These are phyloP conservation scores for Elaeagnus macrophylla DNA, from an alignment of 306 rosid species.

Conservation along the genomic window DNA sequence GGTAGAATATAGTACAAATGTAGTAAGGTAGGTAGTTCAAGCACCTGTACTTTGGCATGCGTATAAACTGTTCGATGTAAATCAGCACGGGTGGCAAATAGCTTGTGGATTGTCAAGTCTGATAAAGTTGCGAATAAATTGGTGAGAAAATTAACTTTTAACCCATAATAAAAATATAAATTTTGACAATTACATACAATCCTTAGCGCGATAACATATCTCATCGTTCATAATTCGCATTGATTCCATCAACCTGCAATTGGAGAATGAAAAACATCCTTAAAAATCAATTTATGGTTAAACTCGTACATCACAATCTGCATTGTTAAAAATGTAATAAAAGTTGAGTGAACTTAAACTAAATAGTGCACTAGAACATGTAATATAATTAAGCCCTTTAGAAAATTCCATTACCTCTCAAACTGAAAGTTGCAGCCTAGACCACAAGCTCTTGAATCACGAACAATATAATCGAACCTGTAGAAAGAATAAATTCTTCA, in stretches of 20 bases:
- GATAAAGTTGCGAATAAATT: slow-evolving; percentile 24
- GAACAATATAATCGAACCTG: slow-evolving; percentile 92
- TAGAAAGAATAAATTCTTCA: slow-evolving; percentile 8
- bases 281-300: slow-evolving; percentile 7
- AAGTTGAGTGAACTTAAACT: slow-evolving; percentile 3
- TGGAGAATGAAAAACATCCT: slow-evolving; percentile 9
- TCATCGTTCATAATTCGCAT: slow-evolving; percentile 80
- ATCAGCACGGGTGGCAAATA: slow-evolving; percentile 89
- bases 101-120: slow-evolving; percentile 82
- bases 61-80: slow-evolving; percentile 77
- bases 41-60: slow-evolving; percentile 89
- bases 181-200: slow-evolving; percentile 46
- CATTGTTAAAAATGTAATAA: slow-evolving; percentile 8
- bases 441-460: slow-evolving; percentile 91
- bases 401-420: slow-evolving; percentile 46
- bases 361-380: slow-evolving; percentile 18
- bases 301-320: slow-evolving; percentile 2
- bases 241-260: slow-evolving; percentile 67
- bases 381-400: slow-evolving; percentile 11
- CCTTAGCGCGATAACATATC: slow-evolving; percentile 78
- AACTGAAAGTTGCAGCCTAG: slow-evolving; percentile 80
- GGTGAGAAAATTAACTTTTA: slow-evolving; percentile 15
- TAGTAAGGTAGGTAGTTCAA: slow-evolving; percentile 32
- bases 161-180: background rate
- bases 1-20: slow-evolving; percentile 13